Conservation (phyloP, 164 flowering plant genomes). For the Chimonanthus salicifolius region DNA sequence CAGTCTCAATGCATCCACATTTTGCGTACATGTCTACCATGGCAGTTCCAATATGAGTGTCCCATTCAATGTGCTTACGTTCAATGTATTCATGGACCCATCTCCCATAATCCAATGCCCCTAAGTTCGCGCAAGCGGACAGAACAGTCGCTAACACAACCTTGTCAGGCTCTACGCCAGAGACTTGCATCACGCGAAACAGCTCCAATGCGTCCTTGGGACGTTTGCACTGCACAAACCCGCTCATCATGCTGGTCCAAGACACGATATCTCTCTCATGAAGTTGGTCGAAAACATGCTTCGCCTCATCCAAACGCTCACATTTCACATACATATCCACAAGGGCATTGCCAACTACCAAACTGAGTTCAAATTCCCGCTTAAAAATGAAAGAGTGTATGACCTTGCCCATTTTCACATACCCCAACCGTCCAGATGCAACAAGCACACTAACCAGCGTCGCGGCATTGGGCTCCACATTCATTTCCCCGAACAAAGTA, state of each 20-base stretch:
- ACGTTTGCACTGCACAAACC: constrained; percentile 34
- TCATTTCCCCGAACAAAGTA: constrained; percentile 32
- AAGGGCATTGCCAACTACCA: constrained; percentile 37
- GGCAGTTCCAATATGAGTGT: constrained; percentile 43
- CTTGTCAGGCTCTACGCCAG: constrained; percentile 37
- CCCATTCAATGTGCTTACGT: constrained; percentile 30
- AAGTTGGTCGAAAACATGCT: constrained; percentile 32
- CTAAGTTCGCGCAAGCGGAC: constrained; percentile 55
- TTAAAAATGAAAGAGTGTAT: constrained; percentile 38
- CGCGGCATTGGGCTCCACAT: constrained; percentile 40
- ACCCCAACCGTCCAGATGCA: constrained; percentile 36
- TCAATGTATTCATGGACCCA: constrained; percentile 48
- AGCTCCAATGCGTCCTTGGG: constrained; percentile 35
- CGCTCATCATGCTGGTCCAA: constrained; percentile 50
- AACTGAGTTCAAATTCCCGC: constrained; percentile 9
- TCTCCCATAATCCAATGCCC: constrained; percentile 42
- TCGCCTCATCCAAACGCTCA: constrained; percentile 31
- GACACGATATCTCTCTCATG: constrained; percentile 38
- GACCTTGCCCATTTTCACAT: constrained; percentile 30
- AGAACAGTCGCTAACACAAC: constrained; percentile 43
- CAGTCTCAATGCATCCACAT: constrained; percentile 49
- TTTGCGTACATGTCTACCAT: constrained; percentile 60
- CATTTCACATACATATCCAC: constrained; percentile 53
- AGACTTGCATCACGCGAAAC: constrained; percentile 31
- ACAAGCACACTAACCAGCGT: constrained; percentile 37